phyloP scores from a whole-genome alignment of 2,329 filamentous ascomycete species.

The Diplocarpon rosae region DNA sequence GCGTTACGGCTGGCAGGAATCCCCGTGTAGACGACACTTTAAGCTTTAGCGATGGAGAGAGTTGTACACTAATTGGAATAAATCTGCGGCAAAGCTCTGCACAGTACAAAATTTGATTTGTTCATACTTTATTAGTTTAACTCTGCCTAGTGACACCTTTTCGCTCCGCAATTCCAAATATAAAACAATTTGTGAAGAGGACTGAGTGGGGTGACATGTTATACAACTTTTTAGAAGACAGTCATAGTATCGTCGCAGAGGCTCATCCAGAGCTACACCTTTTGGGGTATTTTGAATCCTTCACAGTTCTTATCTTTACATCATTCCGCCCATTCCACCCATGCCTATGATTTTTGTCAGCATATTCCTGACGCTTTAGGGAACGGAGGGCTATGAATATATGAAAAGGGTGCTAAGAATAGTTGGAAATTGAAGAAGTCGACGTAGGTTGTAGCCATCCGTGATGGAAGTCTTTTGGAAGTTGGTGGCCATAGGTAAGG shows the following conservation, averaged over 20 bases:
- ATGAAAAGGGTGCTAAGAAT: no score
- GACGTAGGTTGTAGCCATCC: no score
- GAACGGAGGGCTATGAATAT: no score
- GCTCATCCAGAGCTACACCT: constrained; percentile 9
- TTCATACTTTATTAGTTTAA: constrained; percentile 24
- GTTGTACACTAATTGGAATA: constrained; percentile 1
- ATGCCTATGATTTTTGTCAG: constrained; percentile 33
- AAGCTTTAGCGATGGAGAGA: neutral
- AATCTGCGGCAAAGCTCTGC: constrained; percentile 7
- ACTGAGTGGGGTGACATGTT: constrained; percentile 24
- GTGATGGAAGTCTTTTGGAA: no score
- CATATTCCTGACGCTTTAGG: neutral
- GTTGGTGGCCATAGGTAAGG: neutral
- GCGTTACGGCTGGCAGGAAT: no score
- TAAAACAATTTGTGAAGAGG: constrained; percentile 24
- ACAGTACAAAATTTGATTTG: constrained; percentile 13
- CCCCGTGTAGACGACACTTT: no score
- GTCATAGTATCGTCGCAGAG: constrained; percentile 9
- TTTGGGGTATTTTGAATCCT: constrained; percentile 23
- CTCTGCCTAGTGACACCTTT: constrained; percentile 18
- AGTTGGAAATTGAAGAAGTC: no score
- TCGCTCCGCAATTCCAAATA: constrained; percentile 22
- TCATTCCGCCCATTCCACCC: constrained; percentile 27
- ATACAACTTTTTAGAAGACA: constrained; percentile 21
- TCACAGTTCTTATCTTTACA: constrained; percentile 21